Evolutionary conservation across 768 basidiomycete genomes (phyloP), one percentile per base, ranked within the genome.

Genomic region (Podaxis rugospora): DNA sequence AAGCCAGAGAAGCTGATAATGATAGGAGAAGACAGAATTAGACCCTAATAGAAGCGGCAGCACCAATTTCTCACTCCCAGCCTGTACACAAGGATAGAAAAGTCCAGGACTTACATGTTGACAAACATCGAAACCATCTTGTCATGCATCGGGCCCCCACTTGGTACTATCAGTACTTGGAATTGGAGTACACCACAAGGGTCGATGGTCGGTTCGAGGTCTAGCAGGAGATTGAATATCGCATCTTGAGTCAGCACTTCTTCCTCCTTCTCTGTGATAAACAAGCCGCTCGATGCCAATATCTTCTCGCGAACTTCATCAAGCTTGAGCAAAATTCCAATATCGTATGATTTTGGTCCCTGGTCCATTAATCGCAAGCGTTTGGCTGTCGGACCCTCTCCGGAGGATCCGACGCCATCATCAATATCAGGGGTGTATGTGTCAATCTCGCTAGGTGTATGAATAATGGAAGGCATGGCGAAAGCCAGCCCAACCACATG

Each of bases 161-260:
- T 39, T 14, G 52, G 52, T 13, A 39, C 21, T 28, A 54, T 54
- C 21, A 39, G 11, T 2, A 54, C 52, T 54, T 54, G 52, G 11
- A 54, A 23, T 39, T 54, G 52, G 52, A 54, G 52, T 6, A 54
- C 36, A 1, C 47, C 47, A 21, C 16, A 47, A 10, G n/a, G 55
- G 11, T 36, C 46, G 35, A 57, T 11, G 2, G 9, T 39, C 5
- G n/a, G 10, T 39, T 59, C 50, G 27, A 59, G 57, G 37, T 59
- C 57, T 2, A 59, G 16, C 28, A 59, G 57, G 39, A 59, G 16
- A 10, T 50, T 27, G 27, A 18, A 44, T 52, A 59, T 52, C n/a
- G 50, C 57, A 28, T 51, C 50, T 50, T 51, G 36, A 11, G 40
- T 51, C 27, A 39, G 16, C 7, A 5, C 39, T 18, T 25, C 27